These are phyloP conservation scores for Podaxis sp. DNA, from an alignment of 768 basidiomycete genomes.

Conservation along the genomic window DNA sequence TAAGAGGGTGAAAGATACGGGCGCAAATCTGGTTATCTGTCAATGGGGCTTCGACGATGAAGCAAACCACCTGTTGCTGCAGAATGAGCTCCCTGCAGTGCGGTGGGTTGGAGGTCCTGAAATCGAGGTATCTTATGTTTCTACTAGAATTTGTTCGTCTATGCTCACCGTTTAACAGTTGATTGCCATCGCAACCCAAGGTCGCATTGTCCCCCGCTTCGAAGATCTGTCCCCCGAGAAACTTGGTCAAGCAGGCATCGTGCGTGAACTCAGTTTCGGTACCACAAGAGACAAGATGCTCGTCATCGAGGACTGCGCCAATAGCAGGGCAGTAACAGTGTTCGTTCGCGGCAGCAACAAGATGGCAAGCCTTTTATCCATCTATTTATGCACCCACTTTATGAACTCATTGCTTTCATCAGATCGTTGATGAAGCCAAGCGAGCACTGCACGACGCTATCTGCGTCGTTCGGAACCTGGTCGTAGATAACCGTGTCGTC, in stretches of 20 bases:
- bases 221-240: slow-evolving; percentile 92
- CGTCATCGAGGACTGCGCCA: slow-evolving; percentile 98
- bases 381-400: background rate
- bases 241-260: slow-evolving; percentile 90
- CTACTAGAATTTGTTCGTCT: background rate
- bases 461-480: slow-evolving; percentile 94
- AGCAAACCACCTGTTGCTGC: slow-evolving; percentile 97
- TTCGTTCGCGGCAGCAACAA: slow-evolving; percentile 98
- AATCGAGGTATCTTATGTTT: slow-evolving; percentile 70
- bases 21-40: slow-evolving; percentile 98
- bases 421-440: slow-evolving; percentile 99
- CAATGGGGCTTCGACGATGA: slow-evolving; percentile 99
- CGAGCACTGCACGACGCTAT: slow-evolving; percentile 97
- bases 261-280: slow-evolving; percentile 93
- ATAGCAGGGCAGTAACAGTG: slow-evolving; percentile 93
- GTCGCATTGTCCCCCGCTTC: slow-evolving; percentile 96
- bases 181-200: slow-evolving; percentile 97
- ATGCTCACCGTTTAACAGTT: slow-evolving; percentile 48
- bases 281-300: slow-evolving; percentile 99
- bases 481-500: slow-evolving; percentile 94
- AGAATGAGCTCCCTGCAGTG: slow-evolving; percentile 95
- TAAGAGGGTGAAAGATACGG: slow-evolving; percentile 91
- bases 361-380: slow-evolving; percentile 61
- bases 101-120: slow-evolving; percentile 99
- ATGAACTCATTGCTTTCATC: background rate